These are phyloP conservation scores for Fraxinus nigra DNA, from an alignment of 305 asterid genomes.

Conservation along the genomic window DNA sequence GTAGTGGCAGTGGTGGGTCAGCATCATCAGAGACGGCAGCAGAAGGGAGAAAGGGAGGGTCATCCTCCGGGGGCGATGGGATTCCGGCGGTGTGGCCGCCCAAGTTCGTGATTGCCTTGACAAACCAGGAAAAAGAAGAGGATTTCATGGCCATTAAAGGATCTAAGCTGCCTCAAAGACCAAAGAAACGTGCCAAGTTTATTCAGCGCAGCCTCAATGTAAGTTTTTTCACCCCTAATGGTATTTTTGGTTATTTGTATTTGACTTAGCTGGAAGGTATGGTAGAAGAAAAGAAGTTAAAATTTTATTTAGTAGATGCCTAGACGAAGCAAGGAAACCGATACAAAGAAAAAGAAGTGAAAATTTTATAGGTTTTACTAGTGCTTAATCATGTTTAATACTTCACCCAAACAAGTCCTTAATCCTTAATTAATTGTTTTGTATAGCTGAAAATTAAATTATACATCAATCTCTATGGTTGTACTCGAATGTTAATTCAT, in stretches of 20 bases:
- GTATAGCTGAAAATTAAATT: no score
- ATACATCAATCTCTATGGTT: not conserved
- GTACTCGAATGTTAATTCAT: not conserved
- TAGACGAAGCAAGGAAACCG: no score
- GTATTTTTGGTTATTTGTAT: not conserved
- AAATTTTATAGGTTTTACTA: not conserved
- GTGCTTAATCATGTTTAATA: not conserved
- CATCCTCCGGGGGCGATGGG: conserved; percentile 56
- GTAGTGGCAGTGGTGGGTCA: conserved; percentile 52
- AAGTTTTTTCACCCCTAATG: conserved; percentile 29
- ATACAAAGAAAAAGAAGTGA: not conserved
- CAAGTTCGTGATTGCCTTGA: conserved; percentile 71
- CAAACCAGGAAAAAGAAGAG: conserved; percentile 93
- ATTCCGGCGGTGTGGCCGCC: conserved; percentile 74
- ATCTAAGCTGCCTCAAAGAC: conserved; percentile 91
- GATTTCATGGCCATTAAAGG: conserved; percentile 89
- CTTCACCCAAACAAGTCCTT: no score
- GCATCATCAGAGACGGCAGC: conserved; percentile 65
- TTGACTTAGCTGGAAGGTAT: not conserved
- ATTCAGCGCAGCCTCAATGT: conserved; percentile 89
- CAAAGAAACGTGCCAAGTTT: conserved; percentile 83
- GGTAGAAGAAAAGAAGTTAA: not conserved
- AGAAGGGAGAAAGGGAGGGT: conserved; percentile 59
- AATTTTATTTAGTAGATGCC: not conserved
- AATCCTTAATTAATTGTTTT: no score